Evolutionary conservation across 306 rosid genomes (phyloP).

Genomic region (Gynostemma pentaphyllum): DNA sequence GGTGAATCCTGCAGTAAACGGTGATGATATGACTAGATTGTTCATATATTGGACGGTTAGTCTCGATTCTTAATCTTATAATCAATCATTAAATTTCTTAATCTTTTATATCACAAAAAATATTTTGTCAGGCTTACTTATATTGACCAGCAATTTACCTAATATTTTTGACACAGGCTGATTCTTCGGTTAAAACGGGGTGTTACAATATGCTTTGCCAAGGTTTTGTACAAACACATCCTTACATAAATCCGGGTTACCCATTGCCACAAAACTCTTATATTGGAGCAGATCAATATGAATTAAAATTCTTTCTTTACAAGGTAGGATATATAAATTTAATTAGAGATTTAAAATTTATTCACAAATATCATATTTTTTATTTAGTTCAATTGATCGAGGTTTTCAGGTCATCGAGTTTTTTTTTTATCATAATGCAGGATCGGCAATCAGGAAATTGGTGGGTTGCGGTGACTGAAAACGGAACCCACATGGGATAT

Average conservation of each 20-base stretch:
- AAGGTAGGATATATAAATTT: too few species aligned
- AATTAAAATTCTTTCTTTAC: not conserved
- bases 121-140: too few species aligned
- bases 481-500: not conserved
- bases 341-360: too few species aligned
- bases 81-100: too few species aligned
- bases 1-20: not conserved
- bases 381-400: too few species aligned
- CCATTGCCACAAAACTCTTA: not conserved
- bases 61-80: too few species aligned
- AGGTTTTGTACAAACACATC: slow-evolving; percentile 10
- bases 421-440: not conserved
- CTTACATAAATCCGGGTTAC: not conserved
- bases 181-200: not conserved
- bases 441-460: slow-evolving; percentile 10
- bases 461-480: slow-evolving; percentile 4
- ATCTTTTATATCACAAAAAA: too few species aligned
- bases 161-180: not conserved
- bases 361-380: too few species aligned
- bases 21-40: not conserved
- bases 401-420: too few species aligned
- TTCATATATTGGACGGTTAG: slow-evolving; percentile 18
- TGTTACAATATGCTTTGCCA: slow-evolving; percentile 5
- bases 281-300: not conserved
- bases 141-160: not conserved